These are phyloP conservation scores for Suillus hirtellus DNA, from an alignment of 768 basidiomycete species.

Conservation along the genomic window DNA sequence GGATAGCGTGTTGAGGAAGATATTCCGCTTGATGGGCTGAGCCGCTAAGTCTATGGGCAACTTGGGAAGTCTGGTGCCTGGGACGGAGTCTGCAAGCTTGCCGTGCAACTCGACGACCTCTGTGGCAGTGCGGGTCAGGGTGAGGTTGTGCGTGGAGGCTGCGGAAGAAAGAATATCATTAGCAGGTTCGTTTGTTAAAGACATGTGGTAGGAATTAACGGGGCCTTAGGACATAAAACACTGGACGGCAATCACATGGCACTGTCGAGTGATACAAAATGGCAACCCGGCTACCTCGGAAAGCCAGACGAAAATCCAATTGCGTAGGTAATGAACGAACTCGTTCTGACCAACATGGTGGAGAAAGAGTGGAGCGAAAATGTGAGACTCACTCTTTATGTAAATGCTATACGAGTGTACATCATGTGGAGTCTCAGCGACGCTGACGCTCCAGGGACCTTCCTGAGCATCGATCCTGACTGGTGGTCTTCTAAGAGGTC, in stretches of 20 bases:
- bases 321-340: constrained; percentile 21
- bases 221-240: constrained; percentile 16
- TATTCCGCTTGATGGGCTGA: constrained; percentile 67
- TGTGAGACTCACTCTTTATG: constrained; percentile 74
- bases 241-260: constrained; percentile 17
- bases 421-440: constrained; percentile 82
- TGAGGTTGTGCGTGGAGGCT: constrained; percentile 91
- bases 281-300: constrained; percentile 29
- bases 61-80: constrained; percentile 55
- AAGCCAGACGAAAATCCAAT: constrained; percentile 22
- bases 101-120: constrained; percentile 83
- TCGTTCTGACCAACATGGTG: constrained; percentile 15
- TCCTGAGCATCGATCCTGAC: constrained; percentile 73
- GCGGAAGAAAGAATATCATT: constrained; percentile 31
- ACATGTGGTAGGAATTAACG: constrained; percentile 19
- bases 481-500: constrained; percentile 46
- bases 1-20: constrained; percentile 83
- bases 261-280: constrained; percentile 18
- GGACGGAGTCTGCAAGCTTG: constrained; percentile 70
- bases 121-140: constrained; percentile 73
- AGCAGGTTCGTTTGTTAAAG: constrained; percentile 22
- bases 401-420: constrained; percentile 72
- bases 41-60: constrained; percentile 59
- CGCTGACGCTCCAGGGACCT: constrained; percentile 85
- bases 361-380: constrained; percentile 26